These are phyloP conservation scores for Hymenoscyphus repandus DNA, from an alignment of 2,329 filamentous ascomycete genomes.

Conservation along the genomic window DNA sequence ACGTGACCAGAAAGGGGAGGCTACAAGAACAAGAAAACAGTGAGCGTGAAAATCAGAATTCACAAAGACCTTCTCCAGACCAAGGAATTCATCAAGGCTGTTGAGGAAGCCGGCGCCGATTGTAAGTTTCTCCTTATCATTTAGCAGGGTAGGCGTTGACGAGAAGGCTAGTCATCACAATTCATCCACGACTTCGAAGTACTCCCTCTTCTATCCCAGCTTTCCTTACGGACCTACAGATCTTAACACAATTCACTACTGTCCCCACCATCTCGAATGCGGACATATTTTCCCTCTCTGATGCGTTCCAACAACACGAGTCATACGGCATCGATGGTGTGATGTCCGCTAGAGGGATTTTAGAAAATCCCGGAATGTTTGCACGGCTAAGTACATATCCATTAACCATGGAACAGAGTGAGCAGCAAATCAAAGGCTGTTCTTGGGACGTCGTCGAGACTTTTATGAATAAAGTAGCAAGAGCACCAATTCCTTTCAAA, in stretches of 20 bases:
- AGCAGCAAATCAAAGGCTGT: slow-evolving; percentile 42
- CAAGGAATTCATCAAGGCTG: slow-evolving; percentile 57
- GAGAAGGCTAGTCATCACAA: slow-evolving; percentile 58
- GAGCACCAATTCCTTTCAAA: slow-evolving; percentile 56
- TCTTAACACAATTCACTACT: slow-evolving; percentile 38
- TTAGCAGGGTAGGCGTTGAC: neutral
- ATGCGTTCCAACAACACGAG: slow-evolving; percentile 32
- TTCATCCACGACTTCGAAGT: slow-evolving; percentile 59
- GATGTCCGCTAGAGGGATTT: slow-evolving; percentile 65
- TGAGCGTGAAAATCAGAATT: slow-evolving; percentile 67
- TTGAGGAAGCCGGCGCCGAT: slow-evolving; percentile 49
- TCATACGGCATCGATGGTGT: slow-evolving; percentile 48
- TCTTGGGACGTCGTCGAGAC: slow-evolving; percentile 58
- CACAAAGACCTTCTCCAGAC: slow-evolving; percentile 55
- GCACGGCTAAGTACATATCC: slow-evolving; percentile 26
- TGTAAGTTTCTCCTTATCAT: neutral
- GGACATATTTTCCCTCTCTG: slow-evolving; percentile 54
- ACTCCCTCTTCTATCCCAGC: slow-evolving; percentile 59
- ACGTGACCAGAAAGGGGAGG: slow-evolving; percentile 36
- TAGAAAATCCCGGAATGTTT: slow-evolving; percentile 64
- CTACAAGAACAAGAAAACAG: slow-evolving; percentile 43
- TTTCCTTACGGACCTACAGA: slow-evolving; percentile 52
- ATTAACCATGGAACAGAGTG: too few species aligned
- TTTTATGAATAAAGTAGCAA: slow-evolving; percentile 55
- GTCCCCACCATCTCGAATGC: slow-evolving; percentile 65